Conservation (phyloP, 148 eudicot genomes). For the Spergularia marina region DNA sequence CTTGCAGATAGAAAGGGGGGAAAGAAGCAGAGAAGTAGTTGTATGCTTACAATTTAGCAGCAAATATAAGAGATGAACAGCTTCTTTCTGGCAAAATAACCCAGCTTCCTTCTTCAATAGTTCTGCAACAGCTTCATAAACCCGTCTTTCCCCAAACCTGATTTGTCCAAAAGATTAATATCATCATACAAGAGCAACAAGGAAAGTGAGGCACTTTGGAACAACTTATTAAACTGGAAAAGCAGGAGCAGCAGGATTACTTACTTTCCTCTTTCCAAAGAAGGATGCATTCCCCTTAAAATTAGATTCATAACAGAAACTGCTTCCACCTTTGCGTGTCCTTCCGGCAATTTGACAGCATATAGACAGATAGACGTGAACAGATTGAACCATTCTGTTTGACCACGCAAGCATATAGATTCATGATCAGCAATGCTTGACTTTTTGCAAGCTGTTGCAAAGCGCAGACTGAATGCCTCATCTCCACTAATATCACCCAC, state of each 20-base stretch:
- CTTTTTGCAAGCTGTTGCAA: slow-evolving; percentile 12
- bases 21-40: neutral
- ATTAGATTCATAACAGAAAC: slow-evolving; percentile 59
- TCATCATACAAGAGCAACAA: neutral
- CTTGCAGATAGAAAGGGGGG: neutral
- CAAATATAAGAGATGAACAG: slow-evolving; percentile 63
- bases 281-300: slow-evolving; percentile 59
- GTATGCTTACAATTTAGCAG: slow-evolving; percentile 74
- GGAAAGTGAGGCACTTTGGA: slow-evolving; percentile 1
- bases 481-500: slow-evolving; percentile 19
- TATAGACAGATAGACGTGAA: slow-evolving; percentile 45
- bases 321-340: slow-evolving; percentile 48
- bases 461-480: slow-evolving; percentile 26
- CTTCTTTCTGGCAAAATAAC: slow-evolving; percentile 57
- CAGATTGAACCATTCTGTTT: slow-evolving; percentile 39
- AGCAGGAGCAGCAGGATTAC: slow-evolving; percentile 20
- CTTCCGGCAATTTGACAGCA: slow-evolving; percentile 30
- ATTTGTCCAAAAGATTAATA: slow-evolving; percentile 23
- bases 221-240: neutral
- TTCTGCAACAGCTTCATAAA: slow-evolving; percentile 53
- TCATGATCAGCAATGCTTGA: slow-evolving; percentile 20
- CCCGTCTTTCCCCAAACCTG: slow-evolving; percentile 56
- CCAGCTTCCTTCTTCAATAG: slow-evolving; percentile 69
- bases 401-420: slow-evolving; percentile 20
- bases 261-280: slow-evolving; percentile 69